Percentiles rank a stretch among this genome's conserved stretches.
phyloP scores from a whole-genome alignment of 73 alveolate genomes.

The Paramecium octaurelia region DNA sequence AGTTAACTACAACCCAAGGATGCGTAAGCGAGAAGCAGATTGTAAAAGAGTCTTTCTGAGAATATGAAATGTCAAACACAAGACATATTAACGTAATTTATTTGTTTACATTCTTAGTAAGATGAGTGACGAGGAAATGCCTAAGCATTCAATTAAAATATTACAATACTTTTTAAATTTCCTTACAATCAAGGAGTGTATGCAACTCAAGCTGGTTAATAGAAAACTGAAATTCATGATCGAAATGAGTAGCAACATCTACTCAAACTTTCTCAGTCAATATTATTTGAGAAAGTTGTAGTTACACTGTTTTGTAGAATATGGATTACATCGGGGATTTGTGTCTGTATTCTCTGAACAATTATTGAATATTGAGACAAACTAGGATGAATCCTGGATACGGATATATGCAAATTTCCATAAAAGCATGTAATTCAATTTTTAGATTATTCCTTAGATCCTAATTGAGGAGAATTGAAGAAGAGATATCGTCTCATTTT shows the following conservation, averaged over 20 bases:
- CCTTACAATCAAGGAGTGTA: not conserved
- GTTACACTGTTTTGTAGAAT: constrained; percentile 32
- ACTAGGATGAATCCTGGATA: constrained; percentile 13
- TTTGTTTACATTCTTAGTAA: not conserved
- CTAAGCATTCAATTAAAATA: not conserved
- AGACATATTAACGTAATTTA: constrained; percentile 12
- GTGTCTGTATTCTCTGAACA: not conserved
- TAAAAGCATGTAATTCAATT: not conserved
- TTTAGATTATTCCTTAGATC: not conserved
- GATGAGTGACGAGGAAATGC: constrained; percentile 17
- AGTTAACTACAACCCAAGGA: not conserved
- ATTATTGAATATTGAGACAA: not conserved
- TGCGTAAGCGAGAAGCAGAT: not conserved
- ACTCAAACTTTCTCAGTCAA: not conserved
- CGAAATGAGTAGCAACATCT: constrained; percentile 11
- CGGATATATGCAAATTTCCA: not conserved
- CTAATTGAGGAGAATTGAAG: not conserved
- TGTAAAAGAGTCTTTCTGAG: not conserved
- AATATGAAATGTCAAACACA: not conserved
- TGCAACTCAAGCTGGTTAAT: not conserved
- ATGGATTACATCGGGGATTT: constrained; percentile 1
- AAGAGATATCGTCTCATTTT: not conserved
- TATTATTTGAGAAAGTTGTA: not conserved
- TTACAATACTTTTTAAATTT: not conserved
- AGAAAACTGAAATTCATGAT: constrained; percentile 21